Evolutionary conservation across 805 yeast genomes (phyloP).

Genomic region (Kregervanrija delftensis): DNA sequence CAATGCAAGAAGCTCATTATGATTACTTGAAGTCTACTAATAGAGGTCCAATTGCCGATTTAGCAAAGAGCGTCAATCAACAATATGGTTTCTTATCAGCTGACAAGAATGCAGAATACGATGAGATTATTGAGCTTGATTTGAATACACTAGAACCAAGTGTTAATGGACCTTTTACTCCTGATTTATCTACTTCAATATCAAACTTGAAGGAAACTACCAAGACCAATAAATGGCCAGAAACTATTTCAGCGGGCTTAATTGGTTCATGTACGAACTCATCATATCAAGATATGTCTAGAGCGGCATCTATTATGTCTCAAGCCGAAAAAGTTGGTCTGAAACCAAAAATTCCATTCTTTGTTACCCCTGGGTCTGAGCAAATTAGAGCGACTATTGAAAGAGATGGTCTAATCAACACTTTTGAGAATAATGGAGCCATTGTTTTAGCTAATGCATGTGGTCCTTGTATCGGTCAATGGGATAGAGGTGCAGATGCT

Average conservation of each 20-base stretch:
- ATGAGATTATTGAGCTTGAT: conserved; percentile 86
- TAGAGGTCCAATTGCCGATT: conserved; percentile 77
- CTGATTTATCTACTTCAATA: conserved; percentile 94
- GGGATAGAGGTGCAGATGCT: conserved; percentile 87
- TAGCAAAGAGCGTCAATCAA: conserved; percentile 60
- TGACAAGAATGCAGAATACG: conserved; percentile 90
- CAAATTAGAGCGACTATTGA: conserved; percentile 97
- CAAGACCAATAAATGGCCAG: conserved; percentile 84
- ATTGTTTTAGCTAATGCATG: conserved; percentile 95
- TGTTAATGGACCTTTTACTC: conserved; percentile 97
- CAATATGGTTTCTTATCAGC: conserved; percentile 68
- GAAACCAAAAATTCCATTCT: conserved; percentile 84
- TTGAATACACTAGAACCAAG: conserved; percentile 88
- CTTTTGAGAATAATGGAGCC: conserved; percentile 90
- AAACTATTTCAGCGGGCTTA: conserved; percentile 85
- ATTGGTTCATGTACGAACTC: conserved; percentile 99
- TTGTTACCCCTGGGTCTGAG: conserved; percentile 97
- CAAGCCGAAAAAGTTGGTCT: conserved; percentile 90
- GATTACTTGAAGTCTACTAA: conserved; percentile 83
- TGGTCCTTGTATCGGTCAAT: conserved; percentile 99
- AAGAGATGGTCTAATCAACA: conserved; percentile 87
- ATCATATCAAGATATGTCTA: conserved; percentile 96
- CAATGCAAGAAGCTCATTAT: conserved; percentile 85
- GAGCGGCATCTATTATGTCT: conserved; percentile 86
- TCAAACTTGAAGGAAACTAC: conserved; percentile 83